These are phyloP conservation scores for Gnomoniopsis sp. DNA, from an alignment of 2,329 filamentous ascomycete genomes.

Conservation along the genomic window DNA sequence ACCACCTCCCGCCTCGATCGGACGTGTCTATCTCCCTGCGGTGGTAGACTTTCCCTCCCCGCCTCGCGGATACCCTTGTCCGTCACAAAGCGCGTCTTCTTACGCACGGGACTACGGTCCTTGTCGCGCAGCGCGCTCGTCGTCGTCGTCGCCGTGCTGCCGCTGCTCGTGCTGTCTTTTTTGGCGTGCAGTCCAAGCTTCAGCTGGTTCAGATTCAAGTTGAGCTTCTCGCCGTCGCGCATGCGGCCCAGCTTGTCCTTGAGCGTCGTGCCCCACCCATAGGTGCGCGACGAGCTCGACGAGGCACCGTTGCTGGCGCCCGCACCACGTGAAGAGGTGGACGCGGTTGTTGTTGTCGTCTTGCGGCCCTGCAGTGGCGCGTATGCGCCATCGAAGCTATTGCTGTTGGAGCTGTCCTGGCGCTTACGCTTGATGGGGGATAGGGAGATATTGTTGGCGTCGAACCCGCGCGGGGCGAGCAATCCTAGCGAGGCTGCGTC, in stretches of 20 bases:
- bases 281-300: conserved; percentile 21
- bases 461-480: conserved; percentile 34
- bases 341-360: background rate
- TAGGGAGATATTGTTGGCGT: conserved; percentile 49
- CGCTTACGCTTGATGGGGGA: conserved; percentile 62
- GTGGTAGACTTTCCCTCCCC: conserved; percentile 63
- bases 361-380: background rate
- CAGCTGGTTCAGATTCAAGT: conserved; percentile 1
- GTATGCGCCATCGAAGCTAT: conserved; percentile 7
- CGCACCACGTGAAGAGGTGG: background rate
- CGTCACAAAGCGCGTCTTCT: conserved; percentile 79
- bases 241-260: conserved; percentile 56
- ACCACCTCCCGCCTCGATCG: conserved; percentile 25
- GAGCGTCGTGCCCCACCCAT: conserved; percentile 58
- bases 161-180: conserved; percentile 27
- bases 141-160: conserved; percentile 11
- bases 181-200: conserved; percentile 11
- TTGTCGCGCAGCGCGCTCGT: conserved; percentile 15
- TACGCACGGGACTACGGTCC: conserved; percentile 49
- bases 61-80: conserved; percentile 75
- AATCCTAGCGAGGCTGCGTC: conserved; percentile 45
- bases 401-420: conserved; percentile 37
- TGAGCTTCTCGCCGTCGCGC: conserved; percentile 56
- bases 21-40: conserved; percentile 9
- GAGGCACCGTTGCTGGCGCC: background rate